Evolutionary conservation across 2,329 filamentous ascomycete species (phyloP).

Genomic region (Magnaporthales sp.): DNA sequence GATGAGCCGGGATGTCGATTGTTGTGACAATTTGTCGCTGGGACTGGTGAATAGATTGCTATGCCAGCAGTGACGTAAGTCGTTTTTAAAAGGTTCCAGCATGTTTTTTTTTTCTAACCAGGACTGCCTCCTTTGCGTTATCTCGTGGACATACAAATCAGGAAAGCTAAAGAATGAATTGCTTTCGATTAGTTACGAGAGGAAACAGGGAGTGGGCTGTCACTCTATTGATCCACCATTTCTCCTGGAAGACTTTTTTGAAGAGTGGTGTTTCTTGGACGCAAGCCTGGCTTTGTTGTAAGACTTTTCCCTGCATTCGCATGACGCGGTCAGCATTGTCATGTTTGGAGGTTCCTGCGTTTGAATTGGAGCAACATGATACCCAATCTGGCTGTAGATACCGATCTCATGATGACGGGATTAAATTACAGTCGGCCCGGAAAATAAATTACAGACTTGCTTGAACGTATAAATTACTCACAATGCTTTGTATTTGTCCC

Average conservation of each 20-base stretch:
- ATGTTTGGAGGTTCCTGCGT: neutral
- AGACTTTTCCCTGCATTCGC: constrained; percentile 30
- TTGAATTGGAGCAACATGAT: neutral
- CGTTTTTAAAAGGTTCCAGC: neutral
- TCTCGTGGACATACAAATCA: neutral
- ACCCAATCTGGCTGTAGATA: neutral
- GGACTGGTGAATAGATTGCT: neutral
- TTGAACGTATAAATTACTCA: constrained; percentile 20
- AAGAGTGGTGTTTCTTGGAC: constrained; percentile 38
- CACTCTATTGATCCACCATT: constrained; percentile 13
- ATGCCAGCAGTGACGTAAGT: neutral
- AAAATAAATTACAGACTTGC: neutral
- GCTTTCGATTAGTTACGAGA: neutral
- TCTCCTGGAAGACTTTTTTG: constrained; percentile 40
- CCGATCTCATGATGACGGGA: neutral
- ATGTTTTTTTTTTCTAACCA: neutral
- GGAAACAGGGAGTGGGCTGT: too few species aligned
- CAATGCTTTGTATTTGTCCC: constrained; percentile 39
- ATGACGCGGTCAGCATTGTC: constrained; percentile 9
- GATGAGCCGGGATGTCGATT: neutral
- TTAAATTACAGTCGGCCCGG: neutral
- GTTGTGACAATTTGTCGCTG: neutral
- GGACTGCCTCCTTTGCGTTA: neutral
- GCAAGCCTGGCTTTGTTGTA: constrained; percentile 36
- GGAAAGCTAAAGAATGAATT: neutral